These are phyloP conservation scores for Lyophyllum shimeji DNA, from an alignment of 768 basidiomycete genomes.

Conservation along the genomic window DNA sequence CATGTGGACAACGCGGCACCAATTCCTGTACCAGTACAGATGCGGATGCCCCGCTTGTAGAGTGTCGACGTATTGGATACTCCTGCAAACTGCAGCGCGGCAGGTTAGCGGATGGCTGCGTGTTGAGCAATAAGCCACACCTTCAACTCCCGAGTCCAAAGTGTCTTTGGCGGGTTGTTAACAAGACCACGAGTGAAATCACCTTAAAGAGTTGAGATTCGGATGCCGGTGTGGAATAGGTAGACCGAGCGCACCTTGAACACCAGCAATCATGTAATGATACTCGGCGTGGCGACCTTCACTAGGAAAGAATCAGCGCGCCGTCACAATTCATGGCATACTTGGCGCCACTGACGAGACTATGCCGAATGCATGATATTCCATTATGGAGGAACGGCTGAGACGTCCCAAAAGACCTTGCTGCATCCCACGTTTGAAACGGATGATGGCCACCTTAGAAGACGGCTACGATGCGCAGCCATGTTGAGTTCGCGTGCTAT, in stretches of 20 bases:
- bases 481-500: slow-evolving; percentile 9
- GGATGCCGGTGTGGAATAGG: background rate
- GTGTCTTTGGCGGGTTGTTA: slow-evolving; percentile 60
- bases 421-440: slow-evolving; percentile 83
- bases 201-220: slow-evolving; percentile 31
- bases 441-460: slow-evolving; percentile 74
- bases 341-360: slow-evolving; percentile 48
- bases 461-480: slow-evolving; percentile 55
- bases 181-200: slow-evolving; percentile 79
- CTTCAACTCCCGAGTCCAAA: slow-evolving; percentile 84
- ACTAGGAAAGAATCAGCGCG: slow-evolving; percentile 31
- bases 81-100: slow-evolving; percentile 61
- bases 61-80: slow-evolving; percentile 78
- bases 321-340: background rate
- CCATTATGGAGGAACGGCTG: slow-evolving; percentile 71
- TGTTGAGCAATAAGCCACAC: slow-evolving; percentile 32
- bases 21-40: slow-evolving; percentile 82
- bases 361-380: slow-evolving; percentile 82
- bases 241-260: slow-evolving; percentile 48
- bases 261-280: slow-evolving; percentile 81
- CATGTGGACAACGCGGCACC: slow-evolving; percentile 79
- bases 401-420: slow-evolving; percentile 76
- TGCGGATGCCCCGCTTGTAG: slow-evolving; percentile 78
- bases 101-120: slow-evolving; percentile 6
- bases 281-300: slow-evolving; percentile 73